A percentile compares a stretch with the other conserved stretches of the same genome.
These are phyloP conservation scores for Musa schizocarpa DNA, from an alignment of 176 grass and related monocot genomes.

Conservation along the genomic window DNA sequence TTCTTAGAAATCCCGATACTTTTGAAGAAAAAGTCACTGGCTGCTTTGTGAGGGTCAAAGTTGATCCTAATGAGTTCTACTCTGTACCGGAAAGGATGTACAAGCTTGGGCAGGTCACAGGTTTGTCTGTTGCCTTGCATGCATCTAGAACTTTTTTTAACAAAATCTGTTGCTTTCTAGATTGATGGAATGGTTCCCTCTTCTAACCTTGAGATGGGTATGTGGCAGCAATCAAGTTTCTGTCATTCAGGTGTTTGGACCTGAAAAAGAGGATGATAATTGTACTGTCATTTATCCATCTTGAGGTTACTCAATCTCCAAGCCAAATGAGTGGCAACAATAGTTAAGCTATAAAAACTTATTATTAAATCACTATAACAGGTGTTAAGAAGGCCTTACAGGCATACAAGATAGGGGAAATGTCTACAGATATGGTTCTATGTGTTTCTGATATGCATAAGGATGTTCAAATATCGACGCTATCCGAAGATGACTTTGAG, in stretches of 20 bases:
- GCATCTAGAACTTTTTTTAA: background rate
- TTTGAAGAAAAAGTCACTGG: conserved; percentile 73
- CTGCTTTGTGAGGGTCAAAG: conserved; percentile 67
- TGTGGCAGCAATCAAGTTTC: background rate
- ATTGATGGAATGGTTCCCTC: background rate
- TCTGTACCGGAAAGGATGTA: conserved; percentile 30
- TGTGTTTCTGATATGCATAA: conserved; percentile 38
- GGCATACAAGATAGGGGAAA: conserved; percentile 53
- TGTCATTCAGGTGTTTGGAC: background rate
- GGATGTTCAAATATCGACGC: conserved; percentile 43
- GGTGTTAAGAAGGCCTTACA: conserved; percentile 49
- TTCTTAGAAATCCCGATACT: conserved; percentile 44
- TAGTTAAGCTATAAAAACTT: background rate
- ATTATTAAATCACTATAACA: conserved; percentile 16
- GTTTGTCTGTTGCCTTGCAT: conserved; percentile 31
- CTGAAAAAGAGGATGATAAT: background rate
- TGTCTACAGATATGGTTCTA: conserved; percentile 47
- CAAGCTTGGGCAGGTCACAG: conserved; percentile 57
- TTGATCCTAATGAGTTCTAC: conserved; percentile 16
- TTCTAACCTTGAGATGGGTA: background rate
- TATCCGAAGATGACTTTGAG: conserved; percentile 62
- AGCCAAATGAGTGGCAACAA: background rate
- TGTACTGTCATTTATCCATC: background rate
- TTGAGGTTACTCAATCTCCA: background rate
- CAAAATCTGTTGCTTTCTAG: conserved; percentile 2